These are phyloP conservation scores for Cutaneotrichosporon arboriforme DNA, from an alignment of 1,284 basidiomycete genomes.

Conservation along the genomic window DNA sequence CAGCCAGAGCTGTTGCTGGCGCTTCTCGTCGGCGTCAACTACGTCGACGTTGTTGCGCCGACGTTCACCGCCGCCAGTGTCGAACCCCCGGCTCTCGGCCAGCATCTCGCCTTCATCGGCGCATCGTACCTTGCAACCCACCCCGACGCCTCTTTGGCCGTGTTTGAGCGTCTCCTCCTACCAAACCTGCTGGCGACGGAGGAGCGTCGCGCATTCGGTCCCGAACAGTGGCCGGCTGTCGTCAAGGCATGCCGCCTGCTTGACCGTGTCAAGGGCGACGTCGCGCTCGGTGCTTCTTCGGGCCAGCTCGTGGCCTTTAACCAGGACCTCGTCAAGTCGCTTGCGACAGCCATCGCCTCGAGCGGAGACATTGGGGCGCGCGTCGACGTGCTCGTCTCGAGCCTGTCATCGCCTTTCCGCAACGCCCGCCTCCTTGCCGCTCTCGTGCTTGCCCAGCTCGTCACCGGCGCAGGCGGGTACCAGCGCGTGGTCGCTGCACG, in stretches of 20 bases:
- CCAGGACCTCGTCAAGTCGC: conserved; percentile 12
- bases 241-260: conserved; percentile 11
- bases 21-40: conserved; percentile 50
- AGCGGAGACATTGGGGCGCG: conserved; percentile 15
- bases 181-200: conserved; percentile 69
- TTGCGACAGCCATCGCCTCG: conserved; percentile 11
- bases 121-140: conserved; percentile 50
- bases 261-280: conserved; percentile 6
- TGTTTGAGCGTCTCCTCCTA: conserved; percentile 63
- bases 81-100: conserved; percentile 47
- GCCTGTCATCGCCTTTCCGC: conserved; percentile 2
- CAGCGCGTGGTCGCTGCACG: conserved; percentile 49
- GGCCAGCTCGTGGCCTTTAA: conserved; percentile 13
- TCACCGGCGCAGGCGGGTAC: conserved; percentile 15
- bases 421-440: conserved; percentile 13
- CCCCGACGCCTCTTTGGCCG: conserved; percentile 46
- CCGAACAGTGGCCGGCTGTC: conserved; percentile 55
- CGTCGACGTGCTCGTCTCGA: conserved; percentile 13
- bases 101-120: conserved; percentile 61
- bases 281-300: conserved; percentile 4
- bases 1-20: conserved; percentile 52
- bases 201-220: conserved; percentile 59
- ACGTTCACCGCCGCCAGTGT: conserved; percentile 49
- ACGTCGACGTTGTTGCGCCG: conserved; percentile 53
- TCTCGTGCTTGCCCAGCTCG: conserved; percentile 16